phyloP scores from a whole-genome alignment of 495 filamentous ascomycete genomes.

The Podospora pseudoanserina region DNA sequence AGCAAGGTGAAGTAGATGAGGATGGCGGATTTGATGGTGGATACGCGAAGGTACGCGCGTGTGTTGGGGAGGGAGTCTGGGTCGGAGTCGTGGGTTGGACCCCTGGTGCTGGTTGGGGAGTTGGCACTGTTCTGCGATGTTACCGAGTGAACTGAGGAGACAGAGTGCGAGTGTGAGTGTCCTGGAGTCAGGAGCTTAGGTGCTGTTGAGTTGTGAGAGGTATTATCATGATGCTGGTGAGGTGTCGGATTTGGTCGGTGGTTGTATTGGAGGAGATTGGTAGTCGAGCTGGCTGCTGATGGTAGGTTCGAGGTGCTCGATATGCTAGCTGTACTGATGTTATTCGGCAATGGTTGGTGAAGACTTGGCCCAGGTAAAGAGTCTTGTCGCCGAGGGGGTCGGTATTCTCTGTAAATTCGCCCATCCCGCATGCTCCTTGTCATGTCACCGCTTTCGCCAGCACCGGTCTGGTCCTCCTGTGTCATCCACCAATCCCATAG shows the following conservation, averaged over 20 bases:
- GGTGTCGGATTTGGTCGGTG: constrained; percentile 13
- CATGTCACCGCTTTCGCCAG: constrained; percentile 34
- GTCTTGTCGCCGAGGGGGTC: constrained; percentile 26
- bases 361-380: constrained; percentile 5
- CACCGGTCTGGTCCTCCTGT: constrained; percentile 45
- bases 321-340: constrained; percentile 27
- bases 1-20: constrained; percentile 90
- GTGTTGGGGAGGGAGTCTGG: constrained; percentile 19
- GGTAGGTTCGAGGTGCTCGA: constrained; percentile 30
- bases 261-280: constrained; percentile 33
- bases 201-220: constrained; percentile 13
- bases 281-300: constrained; percentile 41
- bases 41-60: constrained; percentile 39
- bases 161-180: constrained; percentile 30
- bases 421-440: constrained; percentile 19
- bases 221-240: constrained; percentile 7
- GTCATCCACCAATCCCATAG: constrained; percentile 88
- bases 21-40: constrained; percentile 76
- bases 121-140: constrained; percentile 34
- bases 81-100: constrained; percentile 1
- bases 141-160: constrained; percentile 36
- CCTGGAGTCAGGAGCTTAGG: constrained; percentile 24
- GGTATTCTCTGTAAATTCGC: constrained; percentile 18
- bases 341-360: constrained; percentile 1
- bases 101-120: constrained; percentile 10